Base-by-base conservation (phyloP, 2,329 filamentous ascomycete species). In the Didymella pomorum region DNA sequence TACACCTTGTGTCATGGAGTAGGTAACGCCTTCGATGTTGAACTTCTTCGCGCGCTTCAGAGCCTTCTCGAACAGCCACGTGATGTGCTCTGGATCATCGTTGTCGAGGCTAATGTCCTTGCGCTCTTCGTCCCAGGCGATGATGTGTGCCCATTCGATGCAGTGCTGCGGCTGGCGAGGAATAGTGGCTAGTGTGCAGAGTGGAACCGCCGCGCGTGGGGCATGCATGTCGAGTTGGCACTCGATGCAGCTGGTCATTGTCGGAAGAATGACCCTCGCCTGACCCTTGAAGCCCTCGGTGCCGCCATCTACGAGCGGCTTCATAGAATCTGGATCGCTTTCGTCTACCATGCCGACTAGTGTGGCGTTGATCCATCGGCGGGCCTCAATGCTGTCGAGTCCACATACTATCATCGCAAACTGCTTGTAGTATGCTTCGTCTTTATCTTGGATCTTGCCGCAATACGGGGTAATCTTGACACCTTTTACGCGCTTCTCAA, bases 201-300 rank as follows among this genome's bases (percentile, higher is more conserved):
- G 89, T 1, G 95, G 95, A 0, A 99, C 94, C 14, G 95, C 93
- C n/a, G 93, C 91, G 52, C 94, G 87, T n/a, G 95, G 96, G 0
- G 95, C 94, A 76, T 98, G 93, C 91, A 99, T 97, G 75, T 98
- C 95, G 26, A 99, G 87, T 74, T 99, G 95, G 73, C 95, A 99
- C 81, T 99, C 95, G 71, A 99, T 96, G 76, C 95, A 99, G 21
- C 93, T 96, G 18, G 93, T 96, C 71, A 99, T 86, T 4, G 92
- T 93, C 0, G 95, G 95, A 21, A 98, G 82, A 58, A 99, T 90
- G 58, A 99, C 94, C 71, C 94, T 87, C 1, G 93, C 90, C 76
- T 99, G 96, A 50, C 95, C 95, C 80, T 98, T 99, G 86, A 99
- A 98, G 48, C 94, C 93, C 82, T 99, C 95, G 14, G 95, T 99